Evolutionary conservation across 441 rosid genomes (phyloP), one percentile per base, ranked within the genome.

Genomic region (Arabidopsis lyrata): DNA sequence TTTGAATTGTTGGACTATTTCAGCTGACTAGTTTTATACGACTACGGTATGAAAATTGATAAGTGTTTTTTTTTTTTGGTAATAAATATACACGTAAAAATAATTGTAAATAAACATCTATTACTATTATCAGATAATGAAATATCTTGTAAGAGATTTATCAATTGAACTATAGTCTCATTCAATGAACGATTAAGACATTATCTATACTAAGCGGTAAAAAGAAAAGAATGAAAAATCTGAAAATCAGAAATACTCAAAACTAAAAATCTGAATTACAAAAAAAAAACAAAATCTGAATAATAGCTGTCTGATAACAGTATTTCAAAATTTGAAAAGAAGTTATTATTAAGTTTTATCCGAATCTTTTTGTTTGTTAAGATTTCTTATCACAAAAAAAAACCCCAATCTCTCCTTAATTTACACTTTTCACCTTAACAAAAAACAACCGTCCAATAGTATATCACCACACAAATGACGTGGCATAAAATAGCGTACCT

Each of bases 141-240:
- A 22, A 22, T 22, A 22, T 44, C 13, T 27, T 8, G 67, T 44
- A 27, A 62, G n/a, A 42, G 12, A 63, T 45, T 24, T 24, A 61
- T 48, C 32, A 7, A 32, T 27, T 48, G 7, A 15, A 45, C 7
- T 45, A 45, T n/a, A 45, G 12, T 16, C 12, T 22, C 24, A 22
- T 22, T 22, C 24, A 47, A 8, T 48, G 32, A 36, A 63, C n/a
- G 2, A 52, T 66, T 66, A 53, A 67, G 62, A 67, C 62, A 67
- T 16, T 29, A 54, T 54, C n/a, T 0, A 3, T 31, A 14, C 2
- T 54, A 12, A n/a, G 59, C 57, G 34, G 34, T 3, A 5, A 12
- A 24, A 5, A 12, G 1, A 22, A 49, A 18, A 18, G 2, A 48
- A 15, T 39, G 9, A n/a, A 10, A 49, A 5, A 20, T 35, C 27